Percentiles rank a stretch among this genome's conserved stretches.
These are phyloP conservation scores for Solanum pinnatisectum DNA, from an alignment of 257 asterid genomes.

Conservation along the genomic window DNA sequence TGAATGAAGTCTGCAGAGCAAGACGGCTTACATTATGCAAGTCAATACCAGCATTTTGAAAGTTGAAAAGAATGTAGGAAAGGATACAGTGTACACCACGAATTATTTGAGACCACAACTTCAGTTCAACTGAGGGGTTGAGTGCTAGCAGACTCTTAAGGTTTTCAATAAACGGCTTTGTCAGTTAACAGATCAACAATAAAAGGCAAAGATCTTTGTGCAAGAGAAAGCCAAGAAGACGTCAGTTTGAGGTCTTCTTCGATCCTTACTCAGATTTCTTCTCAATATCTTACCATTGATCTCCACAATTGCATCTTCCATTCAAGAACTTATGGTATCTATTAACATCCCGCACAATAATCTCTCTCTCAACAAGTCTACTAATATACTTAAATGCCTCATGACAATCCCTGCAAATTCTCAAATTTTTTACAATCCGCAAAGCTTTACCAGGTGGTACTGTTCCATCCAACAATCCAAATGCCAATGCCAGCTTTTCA, in stretches of 20 bases:
- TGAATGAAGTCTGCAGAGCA: neutral
- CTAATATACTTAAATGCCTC: conserved; percentile 54
- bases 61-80: conserved; percentile 29
- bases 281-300: conserved; percentile 9
- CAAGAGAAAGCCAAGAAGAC: neutral
- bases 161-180: neutral
- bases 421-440: conserved; percentile 62
- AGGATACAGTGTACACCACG: conserved; percentile 30
- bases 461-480: conserved; percentile 52
- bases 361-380: conserved; percentile 40
- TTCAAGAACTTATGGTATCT: conserved; percentile 62
- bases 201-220: neutral
- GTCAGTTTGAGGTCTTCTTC: neutral
- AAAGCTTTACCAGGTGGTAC: conserved; percentile 54
- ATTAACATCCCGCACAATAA: conserved; percentile 62
- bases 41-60: conserved; percentile 22
- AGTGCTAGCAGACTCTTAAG: neutral
- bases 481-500: conserved; percentile 71
- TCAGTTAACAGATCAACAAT: neutral
- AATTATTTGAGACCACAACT: neutral
- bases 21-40: conserved; percentile 19
- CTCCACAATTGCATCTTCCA: conserved; percentile 63
- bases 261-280: neutral
- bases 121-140: neutral
- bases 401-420: conserved; percentile 69